These are phyloP conservation scores for Picocystis sp. DNA, from an alignment of 163 green algal genomes.

Conservation along the genomic window DNA sequence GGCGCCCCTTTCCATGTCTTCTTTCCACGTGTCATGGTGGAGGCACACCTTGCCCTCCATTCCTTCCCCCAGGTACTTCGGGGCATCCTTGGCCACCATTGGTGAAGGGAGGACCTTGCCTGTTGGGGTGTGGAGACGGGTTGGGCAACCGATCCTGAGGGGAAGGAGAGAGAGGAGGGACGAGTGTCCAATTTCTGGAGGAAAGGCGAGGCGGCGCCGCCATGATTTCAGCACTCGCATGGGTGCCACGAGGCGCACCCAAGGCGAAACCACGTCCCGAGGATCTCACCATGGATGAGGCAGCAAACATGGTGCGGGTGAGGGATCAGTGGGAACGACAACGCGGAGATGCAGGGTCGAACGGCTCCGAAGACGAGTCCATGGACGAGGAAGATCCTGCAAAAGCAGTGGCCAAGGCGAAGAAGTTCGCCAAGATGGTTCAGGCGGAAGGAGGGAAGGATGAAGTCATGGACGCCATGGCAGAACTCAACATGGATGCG, in stretches of 20 bases:
- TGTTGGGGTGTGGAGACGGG: too few relatives aligned
- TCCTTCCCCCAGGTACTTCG: too few relatives aligned
- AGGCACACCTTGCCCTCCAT: too few relatives aligned
- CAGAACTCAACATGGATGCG: constrained; percentile 79
- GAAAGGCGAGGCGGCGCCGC: background rate
- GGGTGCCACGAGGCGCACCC: constrained; percentile 52
- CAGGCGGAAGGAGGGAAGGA: constrained; percentile 8
- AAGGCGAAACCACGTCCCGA: constrained; percentile 17
- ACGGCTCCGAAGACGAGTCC: constrained; percentile 1
- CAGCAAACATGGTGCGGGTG: constrained; percentile 16
- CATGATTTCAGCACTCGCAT: constrained; percentile 74
- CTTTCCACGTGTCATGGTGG: too few relatives aligned
- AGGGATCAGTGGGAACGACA: background rate
- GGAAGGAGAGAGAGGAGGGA: background rate
- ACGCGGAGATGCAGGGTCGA: too few relatives aligned
- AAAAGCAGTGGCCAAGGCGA: constrained; percentile 9
- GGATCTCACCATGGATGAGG: constrained; percentile 18
- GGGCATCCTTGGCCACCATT: too few relatives aligned
- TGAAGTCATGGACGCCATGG: constrained; percentile 42
- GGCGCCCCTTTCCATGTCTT: too few relatives aligned
- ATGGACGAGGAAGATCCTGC: constrained; percentile 42
- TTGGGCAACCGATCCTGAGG: too few relatives aligned
- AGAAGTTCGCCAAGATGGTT: constrained; percentile 5
- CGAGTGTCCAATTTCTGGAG: background rate
- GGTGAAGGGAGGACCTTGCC: too few relatives aligned